These are phyloP conservation scores for Irpex sp. DNA, from an alignment of 1,284 basidiomycete species.

Conservation along the genomic window DNA sequence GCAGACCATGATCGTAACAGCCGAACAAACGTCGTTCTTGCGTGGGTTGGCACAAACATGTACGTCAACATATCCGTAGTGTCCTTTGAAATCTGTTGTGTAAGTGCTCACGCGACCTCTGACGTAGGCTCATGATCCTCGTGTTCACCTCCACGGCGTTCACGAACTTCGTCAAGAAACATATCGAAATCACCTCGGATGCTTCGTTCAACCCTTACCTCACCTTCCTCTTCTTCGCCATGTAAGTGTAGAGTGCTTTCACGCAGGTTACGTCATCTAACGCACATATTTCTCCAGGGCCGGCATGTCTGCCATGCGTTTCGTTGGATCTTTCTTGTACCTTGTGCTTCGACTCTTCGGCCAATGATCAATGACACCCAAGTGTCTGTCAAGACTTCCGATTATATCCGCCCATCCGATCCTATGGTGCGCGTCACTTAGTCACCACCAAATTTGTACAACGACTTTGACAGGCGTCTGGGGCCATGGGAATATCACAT, in stretches of 20 bases:
- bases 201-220: conserved; percentile 83
- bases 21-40: conserved; percentile 80
- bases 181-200: conserved; percentile 43
- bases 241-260: conserved; percentile 46
- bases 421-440: not conserved
- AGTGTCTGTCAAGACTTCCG: not conserved
- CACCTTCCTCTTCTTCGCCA: conserved; percentile 76
- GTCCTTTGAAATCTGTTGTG: conserved; percentile 6
- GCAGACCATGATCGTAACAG: conserved; percentile 83
- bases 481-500: not conserved
- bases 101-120: conserved; percentile 11
- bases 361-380: conserved; percentile 19
- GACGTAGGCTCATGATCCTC: conserved; percentile 64
- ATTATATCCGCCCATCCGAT: too few relatives aligned
- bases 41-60: conserved; percentile 87
- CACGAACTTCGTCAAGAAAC: conserved; percentile 54
- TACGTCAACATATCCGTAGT: conserved; percentile 27
- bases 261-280: not conserved
- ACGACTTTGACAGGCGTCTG: too few relatives aligned
- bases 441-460: too few relatives aligned
- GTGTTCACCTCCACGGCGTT: conserved; percentile 81
- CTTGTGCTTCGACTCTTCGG: conserved; percentile 74
- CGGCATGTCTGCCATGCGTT: conserved; percentile 75
- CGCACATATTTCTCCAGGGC: conserved; percentile 43
- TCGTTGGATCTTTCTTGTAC: conserved; percentile 74